Base-by-base conservation (phyloP, 768 basidiomycete genomes). In the Tephrocybe sp. region DNA sequence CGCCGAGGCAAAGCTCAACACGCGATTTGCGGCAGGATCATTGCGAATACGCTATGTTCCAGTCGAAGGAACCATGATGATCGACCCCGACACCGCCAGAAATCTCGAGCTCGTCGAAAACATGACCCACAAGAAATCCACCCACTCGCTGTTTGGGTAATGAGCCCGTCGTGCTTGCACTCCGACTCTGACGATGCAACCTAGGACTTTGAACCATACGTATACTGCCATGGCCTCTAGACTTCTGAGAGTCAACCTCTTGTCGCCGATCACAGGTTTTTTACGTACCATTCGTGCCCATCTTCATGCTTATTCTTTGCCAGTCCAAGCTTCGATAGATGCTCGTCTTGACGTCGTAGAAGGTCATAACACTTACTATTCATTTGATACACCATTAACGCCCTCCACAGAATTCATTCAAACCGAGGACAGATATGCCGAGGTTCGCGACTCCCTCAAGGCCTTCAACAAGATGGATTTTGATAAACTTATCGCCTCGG, bases 21-120 rank as follows among this genome's bases (percentile, higher is more conserved):
- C 79, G 0, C 79, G 83, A 12, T 98, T 90, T 64, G 77, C 89
- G 1, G 66, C 78, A 0, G 74, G 71, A 3, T 91, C 91, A 8
- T 72, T 93, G 20, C 78, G 84, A 28, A 90, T 93, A 48, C 77
- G 82, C 18, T 94, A 88, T 61, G 73, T 81, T 1, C 82, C 89
- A 1, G 84, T 90, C 0, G 90, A 95, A 64, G 95, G 95, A 0
- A 95, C 92, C 0, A 90, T 98, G 88, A 80, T 97, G 79, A 88
- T 99, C 56, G 97, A 98, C 62, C 78, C 85, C 0, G 94, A 94
- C 54, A 93, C 90, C 0, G 90, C 85, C 2, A 80, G 81, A 36
- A 94, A 96, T 64, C 78, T 99, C 5, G 97, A 99, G 63, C 75
- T 99, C 1, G 88, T 96, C 14, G 81, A 75, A 8, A 98, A 95